Evolutionary conservation across 768 basidiomycete species (phyloP).

Genomic region (Pleurotus tuoliensis): DNA sequence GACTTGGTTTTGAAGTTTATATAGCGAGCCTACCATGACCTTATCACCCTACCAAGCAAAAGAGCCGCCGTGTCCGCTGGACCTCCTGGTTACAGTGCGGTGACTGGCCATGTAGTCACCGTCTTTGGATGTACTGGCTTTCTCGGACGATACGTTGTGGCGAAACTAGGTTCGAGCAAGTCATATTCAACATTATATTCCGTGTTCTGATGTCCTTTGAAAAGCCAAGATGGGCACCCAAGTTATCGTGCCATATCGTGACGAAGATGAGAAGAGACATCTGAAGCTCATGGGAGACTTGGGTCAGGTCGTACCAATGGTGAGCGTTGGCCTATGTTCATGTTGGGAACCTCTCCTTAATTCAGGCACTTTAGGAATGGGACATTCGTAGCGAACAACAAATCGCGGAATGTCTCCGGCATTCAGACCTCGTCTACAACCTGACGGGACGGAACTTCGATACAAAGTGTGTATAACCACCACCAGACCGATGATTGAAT

Average conservation of each 20-base stretch:
- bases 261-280: conserved; percentile 88
- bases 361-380: conserved; percentile 70
- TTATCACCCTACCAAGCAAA: conserved; percentile 51
- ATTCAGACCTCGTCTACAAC: conserved; percentile 97
- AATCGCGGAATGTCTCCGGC: conserved; percentile 89
- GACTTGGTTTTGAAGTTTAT: too few species aligned
- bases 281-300: conserved; percentile 94
- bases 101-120: conserved; percentile 88
- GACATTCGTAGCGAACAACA: conserved; percentile 87
- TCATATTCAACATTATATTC: not conserved
- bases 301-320: conserved; percentile 94
- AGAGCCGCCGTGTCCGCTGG: conserved; percentile 76
- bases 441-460: conserved; percentile 91
- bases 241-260: conserved; percentile 92
- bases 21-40: conserved; percentile 77
- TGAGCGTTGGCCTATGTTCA: conserved; percentile 28
- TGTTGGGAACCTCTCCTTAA: not conserved
- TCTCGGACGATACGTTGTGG: conserved; percentile 89
- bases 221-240: conserved; percentile 88
- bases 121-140: conserved; percentile 98
- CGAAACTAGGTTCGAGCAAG: conserved; percentile 74
- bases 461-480: conserved; percentile 68
- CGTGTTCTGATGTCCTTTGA: not conserved
- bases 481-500: conserved; percentile 1
- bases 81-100: conserved; percentile 79